phyloP scores from a whole-genome alignment of 495 filamentous ascomycete genomes.

The Neurospora pannonica region DNA sequence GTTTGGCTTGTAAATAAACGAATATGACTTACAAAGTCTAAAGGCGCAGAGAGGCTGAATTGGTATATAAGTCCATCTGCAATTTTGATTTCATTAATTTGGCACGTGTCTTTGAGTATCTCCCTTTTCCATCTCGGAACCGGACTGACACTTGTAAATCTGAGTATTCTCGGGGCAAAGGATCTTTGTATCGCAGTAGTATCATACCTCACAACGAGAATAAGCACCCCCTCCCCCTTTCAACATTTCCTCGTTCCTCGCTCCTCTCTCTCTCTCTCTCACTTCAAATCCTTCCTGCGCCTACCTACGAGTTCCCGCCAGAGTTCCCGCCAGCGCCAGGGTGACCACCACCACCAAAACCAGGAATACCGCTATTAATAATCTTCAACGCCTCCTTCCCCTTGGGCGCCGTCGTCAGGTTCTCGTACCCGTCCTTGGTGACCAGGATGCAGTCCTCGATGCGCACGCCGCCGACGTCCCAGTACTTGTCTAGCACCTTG shows the following conservation, averaged over 20 bases:
- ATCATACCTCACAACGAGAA: neutral
- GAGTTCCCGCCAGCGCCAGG: neutral
- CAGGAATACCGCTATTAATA: constrained; percentile 11
- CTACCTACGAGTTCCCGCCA: neutral
- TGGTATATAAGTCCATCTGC: neutral
- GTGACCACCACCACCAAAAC: neutral
- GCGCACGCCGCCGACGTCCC: constrained; percentile 73
- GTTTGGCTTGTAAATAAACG: neutral
- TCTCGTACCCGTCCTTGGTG: constrained; percentile 67
- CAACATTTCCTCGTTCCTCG: no score
- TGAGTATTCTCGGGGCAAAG: no score
- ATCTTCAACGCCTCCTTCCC: constrained; percentile 44
- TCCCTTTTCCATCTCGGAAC: neutral
- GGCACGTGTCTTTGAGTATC: neutral
- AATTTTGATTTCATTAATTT: neutral
- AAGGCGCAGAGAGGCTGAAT: neutral
- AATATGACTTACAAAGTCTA: neutral
- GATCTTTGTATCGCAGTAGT: neutral
- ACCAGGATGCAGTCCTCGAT: constrained; percentile 90
- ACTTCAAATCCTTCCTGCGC: neutral
- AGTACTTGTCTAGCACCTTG: constrained; percentile 59
- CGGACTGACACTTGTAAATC: no score
- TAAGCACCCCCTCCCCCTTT: neutral
- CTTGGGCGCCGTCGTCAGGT: constrained; percentile 76
- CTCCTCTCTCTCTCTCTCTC: neutral